Base-by-base conservation (phyloP, 75 land plant genomes). In the Azolla pinnata region DNA sequence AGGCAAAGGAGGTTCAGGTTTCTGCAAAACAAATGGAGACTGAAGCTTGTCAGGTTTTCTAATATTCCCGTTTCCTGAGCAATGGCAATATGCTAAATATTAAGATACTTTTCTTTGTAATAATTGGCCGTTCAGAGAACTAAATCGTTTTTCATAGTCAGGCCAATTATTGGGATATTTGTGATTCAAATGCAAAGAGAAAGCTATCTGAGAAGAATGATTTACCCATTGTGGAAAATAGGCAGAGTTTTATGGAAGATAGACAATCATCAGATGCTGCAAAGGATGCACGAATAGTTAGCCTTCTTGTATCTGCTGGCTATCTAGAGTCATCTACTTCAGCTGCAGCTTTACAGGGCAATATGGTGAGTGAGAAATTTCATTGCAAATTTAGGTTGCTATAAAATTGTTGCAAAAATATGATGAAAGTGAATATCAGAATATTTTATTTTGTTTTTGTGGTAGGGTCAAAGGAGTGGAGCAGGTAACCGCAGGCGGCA, bases 131-230 rank as follows among this genome's bases (percentile, higher is more conserved):
- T n/a, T n/a, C n/a, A n/a, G n/a, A n/a, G n/a, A n/a, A n/a, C n/a
- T n/a, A n/a, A 46, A 46, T 18, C 14, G 49, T 8, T 51, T 54
- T 54, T 54, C 57, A 46, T 18, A 46, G 49, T 46, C 61, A 65
- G 67, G 67, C 67, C 33, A 73, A 73, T 56, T 66, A 70, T 8
- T 73, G 75, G 75, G 75, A 73, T 61, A 73, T 73, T 25, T 62
- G 58, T 32, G 75, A 73, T 32, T 45, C 75, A 46, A 31, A 47
- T 25, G 40, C 51, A 17, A 62, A 60, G 8, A 66, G 46, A 44
- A 42, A 46, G 33, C 45, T 61, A 44, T 56, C 63, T 32, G 71
- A 25, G 18, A 47, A 63, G n/a, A 38, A 27, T 17, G 65, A 63
- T 7, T 9, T 25, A 30, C 8, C 65, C 16, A 56, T 25, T 27